Evolutionary conservation across 352 stramenopile genomes (phyloP), one percentile per base, ranked within the genome.

Genomic region (Albugo candida): DNA sequence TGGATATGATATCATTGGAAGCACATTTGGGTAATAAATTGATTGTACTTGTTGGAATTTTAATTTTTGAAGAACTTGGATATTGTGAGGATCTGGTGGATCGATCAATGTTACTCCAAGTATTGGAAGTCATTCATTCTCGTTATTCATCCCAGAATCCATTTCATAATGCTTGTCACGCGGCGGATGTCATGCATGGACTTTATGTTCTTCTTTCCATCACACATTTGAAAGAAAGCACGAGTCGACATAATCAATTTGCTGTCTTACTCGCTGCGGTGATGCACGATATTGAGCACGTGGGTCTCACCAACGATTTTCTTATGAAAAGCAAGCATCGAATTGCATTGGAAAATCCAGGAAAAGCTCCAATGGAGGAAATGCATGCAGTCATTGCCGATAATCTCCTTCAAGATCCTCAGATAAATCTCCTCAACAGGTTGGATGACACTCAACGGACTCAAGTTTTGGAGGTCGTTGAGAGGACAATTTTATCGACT

Each of bases 101-200:
- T 43, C 48, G 82, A 11, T 47, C 59, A 24, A 47, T 61, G n/a
- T 27, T 88, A 12, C 63, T 63, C 0, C 44, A 50, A 20, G 81
- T 83, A 40, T 44, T 83, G n/a, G 55, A 51, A 16, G 55, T 81
- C 55, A 65, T 88, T 47, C 64, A 88, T 52, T 60, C 57, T 8
- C 63, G 63, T 1, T 88, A 88, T 55, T 55, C 70, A 46, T 49
- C 60, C 24, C 63, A 61, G 38, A 84, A 83, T 56, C 73, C 70
- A 31, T 88, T 86, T 52, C 76, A 88, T 57, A 88, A 88, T 27
- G 76, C 73, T 8, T 72, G 67, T n/a, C 76, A 88, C 44, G 76
- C 71, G 0, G 70, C 76, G 0, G 76, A 88, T 45, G 76, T 88
- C 51, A 62, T 85, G 54, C 76, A 88, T 54, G 70, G 70, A 17